A percentile compares a stretch with the other conserved stretches of the same genome.
Conservation (phyloP, 1,284 basidiomycete genomes). For the Trichosporon faecale region DNA sequence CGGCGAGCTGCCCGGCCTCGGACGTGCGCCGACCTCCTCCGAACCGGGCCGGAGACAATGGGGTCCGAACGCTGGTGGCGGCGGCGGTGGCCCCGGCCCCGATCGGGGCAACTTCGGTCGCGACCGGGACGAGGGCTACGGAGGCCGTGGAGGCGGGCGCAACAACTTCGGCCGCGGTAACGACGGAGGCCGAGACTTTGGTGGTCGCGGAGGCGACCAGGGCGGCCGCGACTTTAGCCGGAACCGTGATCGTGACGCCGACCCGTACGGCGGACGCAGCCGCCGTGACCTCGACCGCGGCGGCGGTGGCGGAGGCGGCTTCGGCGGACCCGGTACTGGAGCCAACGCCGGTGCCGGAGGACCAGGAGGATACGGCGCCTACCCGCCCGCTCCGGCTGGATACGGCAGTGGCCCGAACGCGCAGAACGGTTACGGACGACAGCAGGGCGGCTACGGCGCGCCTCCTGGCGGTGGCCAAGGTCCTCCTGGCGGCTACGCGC, state of each 20-base stretch:
- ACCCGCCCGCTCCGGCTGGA: constrained; percentile 14
- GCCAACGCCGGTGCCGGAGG: constrained; percentile 20
- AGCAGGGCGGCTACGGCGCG: constrained; percentile 13
- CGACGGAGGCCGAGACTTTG: constrained; percentile 37
- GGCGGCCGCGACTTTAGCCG: constrained; percentile 31
- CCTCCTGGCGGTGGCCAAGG: constrained; percentile 12
- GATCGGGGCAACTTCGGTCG: neutral
- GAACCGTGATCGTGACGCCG: neutral
- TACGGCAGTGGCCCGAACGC: constrained; percentile 9
- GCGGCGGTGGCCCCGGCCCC: constrained; percentile 20
- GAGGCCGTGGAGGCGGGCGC: neutral
- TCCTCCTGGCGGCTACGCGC: neutral
- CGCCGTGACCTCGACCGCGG: neutral
- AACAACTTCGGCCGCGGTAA: constrained; percentile 6
- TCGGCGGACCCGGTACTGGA: neutral
- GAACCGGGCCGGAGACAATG: constrained; percentile 9
- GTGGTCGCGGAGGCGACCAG: constrained; percentile 33
- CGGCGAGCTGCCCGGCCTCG: neutral
- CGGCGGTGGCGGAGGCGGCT: neutral
- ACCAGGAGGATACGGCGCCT: constrained; percentile 18
- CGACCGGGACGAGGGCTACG: neutral
- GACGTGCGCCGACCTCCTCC: neutral
- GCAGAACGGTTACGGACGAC: constrained; percentile 16
- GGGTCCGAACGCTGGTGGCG: constrained; percentile 27
- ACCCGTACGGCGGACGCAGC: neutral